Conservation (phyloP, 495 filamentous ascomycete species). For the Jackrogersella minutella region DNA sequence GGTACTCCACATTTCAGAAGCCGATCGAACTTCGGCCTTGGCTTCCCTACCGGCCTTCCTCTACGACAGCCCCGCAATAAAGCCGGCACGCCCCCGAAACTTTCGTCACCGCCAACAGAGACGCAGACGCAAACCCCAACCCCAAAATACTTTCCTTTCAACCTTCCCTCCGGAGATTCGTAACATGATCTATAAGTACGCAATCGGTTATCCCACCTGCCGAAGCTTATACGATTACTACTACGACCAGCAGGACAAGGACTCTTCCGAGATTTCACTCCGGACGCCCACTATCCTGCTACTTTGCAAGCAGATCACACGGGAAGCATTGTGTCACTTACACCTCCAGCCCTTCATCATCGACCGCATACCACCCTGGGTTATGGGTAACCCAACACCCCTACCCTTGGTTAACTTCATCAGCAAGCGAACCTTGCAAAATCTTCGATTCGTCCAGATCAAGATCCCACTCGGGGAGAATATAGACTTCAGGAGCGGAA, state of each 20-base stretch:
- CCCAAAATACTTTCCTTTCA: slow-evolving; percentile 41
- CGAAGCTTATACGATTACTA: slow-evolving; percentile 42
- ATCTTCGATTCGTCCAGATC: slow-evolving; percentile 44
- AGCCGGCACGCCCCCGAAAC: neutral
- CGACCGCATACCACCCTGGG: slow-evolving; percentile 50
- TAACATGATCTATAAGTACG: slow-evolving; percentile 45
- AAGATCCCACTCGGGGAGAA: slow-evolving; percentile 45
- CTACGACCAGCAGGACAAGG: slow-evolving; percentile 40
- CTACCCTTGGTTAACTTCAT: slow-evolving; percentile 44
- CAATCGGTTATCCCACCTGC: slow-evolving; percentile 40
- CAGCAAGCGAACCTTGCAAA: slow-evolving; percentile 42
- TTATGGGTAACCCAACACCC: slow-evolving; percentile 40
- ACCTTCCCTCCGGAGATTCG: slow-evolving; percentile 47
- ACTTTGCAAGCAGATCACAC: slow-evolving; percentile 48
- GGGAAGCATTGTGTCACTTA: slow-evolving; percentile 42
- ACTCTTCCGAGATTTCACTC: slow-evolving; percentile 26
- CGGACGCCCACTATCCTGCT: slow-evolving; percentile 46
- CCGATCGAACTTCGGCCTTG: slow-evolving; percentile 34
- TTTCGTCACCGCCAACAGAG: neutral
- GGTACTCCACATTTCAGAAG: slow-evolving; percentile 27
- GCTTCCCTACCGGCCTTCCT: slow-evolving; percentile 37
- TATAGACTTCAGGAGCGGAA: slow-evolving; percentile 38
- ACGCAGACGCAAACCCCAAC: too few species aligned
- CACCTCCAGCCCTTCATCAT: slow-evolving; percentile 40
- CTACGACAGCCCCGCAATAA: slow-evolving; percentile 7